Conservation (phyloP, 164 flowering plant genomes). For the Sextonia rubra region DNA sequence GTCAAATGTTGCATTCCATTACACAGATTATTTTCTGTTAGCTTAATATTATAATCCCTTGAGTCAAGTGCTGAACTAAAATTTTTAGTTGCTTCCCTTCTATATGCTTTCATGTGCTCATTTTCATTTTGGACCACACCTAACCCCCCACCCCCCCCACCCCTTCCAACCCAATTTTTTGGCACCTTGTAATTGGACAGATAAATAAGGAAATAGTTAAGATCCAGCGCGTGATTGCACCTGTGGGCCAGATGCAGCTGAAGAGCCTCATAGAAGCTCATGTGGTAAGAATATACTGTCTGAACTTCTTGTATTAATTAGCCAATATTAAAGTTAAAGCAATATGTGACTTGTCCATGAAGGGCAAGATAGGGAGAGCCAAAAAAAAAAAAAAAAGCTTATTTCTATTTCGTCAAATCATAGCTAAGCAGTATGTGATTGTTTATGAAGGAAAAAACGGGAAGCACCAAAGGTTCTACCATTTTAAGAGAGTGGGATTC, state of each 20-base stretch:
- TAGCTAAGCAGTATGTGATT: not conserved
- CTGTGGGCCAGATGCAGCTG: slow-evolving; percentile 91
- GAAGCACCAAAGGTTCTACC: slow-evolving; percentile 74
- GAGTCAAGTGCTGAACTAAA: not conserved
- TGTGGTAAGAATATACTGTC: slow-evolving; percentile 57
- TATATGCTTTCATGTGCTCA: not conserved
- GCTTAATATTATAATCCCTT: too few species aligned
- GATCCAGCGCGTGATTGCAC: slow-evolving; percentile 86
- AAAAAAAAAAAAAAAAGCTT: not conserved
- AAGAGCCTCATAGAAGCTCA: slow-evolving; percentile 91
- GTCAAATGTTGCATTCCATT: not conserved
- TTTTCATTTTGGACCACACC: not conserved
- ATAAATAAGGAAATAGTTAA: slow-evolving; percentile 92
- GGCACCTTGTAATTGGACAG: slow-evolving; percentile 26
- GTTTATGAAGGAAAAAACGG: slow-evolving; percentile 85
- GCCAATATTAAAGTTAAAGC: too few species aligned
- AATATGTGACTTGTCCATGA: too few species aligned
- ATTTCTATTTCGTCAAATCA: not conserved
- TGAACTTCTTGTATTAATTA: not conserved
- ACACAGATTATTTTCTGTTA: not conserved
- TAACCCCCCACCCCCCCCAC: too few species aligned
- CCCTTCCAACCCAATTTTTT: too few species aligned
- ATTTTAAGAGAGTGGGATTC: slow-evolving; percentile 87
- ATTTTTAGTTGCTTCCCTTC: not conserved
- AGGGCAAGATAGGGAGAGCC: too few species aligned